phyloP scores from a whole-genome alignment of 352 stramenopile genomes.

The Globisporangium cystogenes region DNA sequence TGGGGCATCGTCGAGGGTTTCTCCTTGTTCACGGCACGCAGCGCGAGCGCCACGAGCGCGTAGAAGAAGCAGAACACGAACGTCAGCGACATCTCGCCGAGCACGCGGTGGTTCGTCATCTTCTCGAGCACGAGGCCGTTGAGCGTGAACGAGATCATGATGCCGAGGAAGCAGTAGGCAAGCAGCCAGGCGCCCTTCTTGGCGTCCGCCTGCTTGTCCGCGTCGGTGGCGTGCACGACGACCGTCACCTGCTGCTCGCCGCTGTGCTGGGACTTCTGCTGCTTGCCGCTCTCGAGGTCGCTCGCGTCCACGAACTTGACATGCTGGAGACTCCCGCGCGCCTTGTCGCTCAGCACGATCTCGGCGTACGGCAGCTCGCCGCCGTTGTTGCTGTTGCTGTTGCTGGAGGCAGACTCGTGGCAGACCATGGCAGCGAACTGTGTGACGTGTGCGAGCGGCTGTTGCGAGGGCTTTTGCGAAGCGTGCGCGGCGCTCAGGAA shows the following conservation, averaged over 20 bases:
- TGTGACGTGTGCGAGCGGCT: background rate
- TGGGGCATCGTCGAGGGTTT: conserved; percentile 70
- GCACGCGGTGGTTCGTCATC: conserved; percentile 76
- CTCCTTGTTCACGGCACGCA: conserved; percentile 56
- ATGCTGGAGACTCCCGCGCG: conserved; percentile 9
- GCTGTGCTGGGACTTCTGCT: conserved; percentile 7
- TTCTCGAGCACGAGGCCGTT: conserved; percentile 81
- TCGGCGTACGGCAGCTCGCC: conserved; percentile 50
- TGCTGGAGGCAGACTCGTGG: conserved; percentile 22
- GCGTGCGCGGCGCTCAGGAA: conserved; percentile 12
- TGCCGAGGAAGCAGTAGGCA: conserved; percentile 72
- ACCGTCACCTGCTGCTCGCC: conserved; percentile 9
- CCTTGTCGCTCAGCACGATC: conserved; percentile 42
- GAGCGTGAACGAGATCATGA: conserved; percentile 82
- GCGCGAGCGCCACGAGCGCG: conserved; percentile 51
- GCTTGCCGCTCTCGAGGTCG: conserved; percentile 21
- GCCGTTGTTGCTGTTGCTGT: conserved; percentile 45
- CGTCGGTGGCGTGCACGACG: background rate
- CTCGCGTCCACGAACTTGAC: conserved; percentile 27
- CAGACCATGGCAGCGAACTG: conserved; percentile 14
- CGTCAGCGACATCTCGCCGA: conserved; percentile 79
- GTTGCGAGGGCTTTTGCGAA: background rate
- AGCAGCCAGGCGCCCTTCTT: conserved; percentile 59
- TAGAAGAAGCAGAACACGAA: conserved; percentile 83
- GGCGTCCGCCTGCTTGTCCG: conserved; percentile 5